Evolutionary conservation across 2,329 filamentous ascomycete species (phyloP).

Genomic region (Tolypocladium tundrense): DNA sequence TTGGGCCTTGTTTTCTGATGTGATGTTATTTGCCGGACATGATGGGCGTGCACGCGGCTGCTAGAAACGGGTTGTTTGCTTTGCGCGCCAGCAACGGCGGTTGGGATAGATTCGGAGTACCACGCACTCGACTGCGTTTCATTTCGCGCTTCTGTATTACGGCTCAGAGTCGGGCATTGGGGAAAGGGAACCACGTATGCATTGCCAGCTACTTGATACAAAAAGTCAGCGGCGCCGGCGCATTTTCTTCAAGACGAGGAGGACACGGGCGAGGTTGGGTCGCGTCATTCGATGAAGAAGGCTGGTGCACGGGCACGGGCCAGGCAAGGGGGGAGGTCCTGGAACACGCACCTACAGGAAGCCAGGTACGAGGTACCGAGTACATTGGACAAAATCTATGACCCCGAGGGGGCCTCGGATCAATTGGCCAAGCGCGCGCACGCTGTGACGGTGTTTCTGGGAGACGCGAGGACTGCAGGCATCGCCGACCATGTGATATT

Average conservation of each 20-base stretch:
- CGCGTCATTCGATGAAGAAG: neutral
- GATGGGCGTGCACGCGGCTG: neutral
- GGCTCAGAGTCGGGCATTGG: neutral
- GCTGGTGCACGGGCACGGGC: neutral
- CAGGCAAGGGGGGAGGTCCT: neutral
- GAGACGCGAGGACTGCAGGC: no score
- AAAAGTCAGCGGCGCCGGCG: conserved; percentile 1
- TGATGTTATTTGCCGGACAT: neutral
- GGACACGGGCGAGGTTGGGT: neutral
- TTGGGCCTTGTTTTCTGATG: neutral
- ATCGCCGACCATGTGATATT: no score
- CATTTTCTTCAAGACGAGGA: neutral
- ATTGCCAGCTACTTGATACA: conserved; percentile 1
- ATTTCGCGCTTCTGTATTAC: neutral
- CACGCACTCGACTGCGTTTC: neutral
- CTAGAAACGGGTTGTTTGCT: neutral
- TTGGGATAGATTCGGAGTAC: neutral
- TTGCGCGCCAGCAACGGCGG: neutral
- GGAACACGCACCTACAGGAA: neutral
- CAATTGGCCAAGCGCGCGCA: no score
- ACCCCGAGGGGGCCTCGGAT: neutral
- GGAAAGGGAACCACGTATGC: neutral
- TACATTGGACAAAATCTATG: neutral
- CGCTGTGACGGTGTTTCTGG: no score
- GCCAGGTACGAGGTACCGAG: neutral